Base-by-base conservation (phyloP, 805 yeast species). In the Myxozyma udenii region DNA sequence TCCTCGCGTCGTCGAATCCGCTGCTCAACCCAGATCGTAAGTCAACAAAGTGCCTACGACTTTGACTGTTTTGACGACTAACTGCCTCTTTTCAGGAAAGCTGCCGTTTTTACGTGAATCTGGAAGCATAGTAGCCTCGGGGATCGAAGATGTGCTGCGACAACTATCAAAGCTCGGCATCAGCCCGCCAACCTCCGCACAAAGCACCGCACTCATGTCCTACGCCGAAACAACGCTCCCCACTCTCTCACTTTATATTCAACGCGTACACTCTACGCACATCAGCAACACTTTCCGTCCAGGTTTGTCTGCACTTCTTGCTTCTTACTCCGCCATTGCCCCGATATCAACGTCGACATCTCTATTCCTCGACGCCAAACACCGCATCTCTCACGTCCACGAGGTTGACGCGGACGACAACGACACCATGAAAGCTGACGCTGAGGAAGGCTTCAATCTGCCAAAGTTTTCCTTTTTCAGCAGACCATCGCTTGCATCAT, bases 201-300 rank as follows among this genome's bases (percentile, higher is more conserved):
- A 23, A 28, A 47, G 44, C 37, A 50, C 50, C 11, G 48, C 54
- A 7, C 37, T 60, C 11, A 23, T 44, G 16, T 41, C 56, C 18
- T 60, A 54, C 40, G 30, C 56, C 25, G 23, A 39, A n/a, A 41
- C 50, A 5, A 44, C 46, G 14, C 39, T 60, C 30, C 35, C 41
- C 14, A 44, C 57, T 2, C 41, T 60, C n/a, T 51, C 63, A 7
- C 44, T 47, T 12, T 60, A 60, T 46, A 58, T 57, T 22, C 51
- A 54, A 43, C 53, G 62, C 24, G 32, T 60, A 9, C 63, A 60
- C 44, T 21, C 46, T n/a, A 51, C 40, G 21, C 55, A 60, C 51
- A 54, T 47, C 46, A 55, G 51, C 21, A 40, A 45, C 30, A 18
- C 33, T 9, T 57, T 60, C 37, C 51, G 63, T 3, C 63, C 63